Conservation (phyloP, 768 basidiomycete species). For the Collybia sordida region DNA sequence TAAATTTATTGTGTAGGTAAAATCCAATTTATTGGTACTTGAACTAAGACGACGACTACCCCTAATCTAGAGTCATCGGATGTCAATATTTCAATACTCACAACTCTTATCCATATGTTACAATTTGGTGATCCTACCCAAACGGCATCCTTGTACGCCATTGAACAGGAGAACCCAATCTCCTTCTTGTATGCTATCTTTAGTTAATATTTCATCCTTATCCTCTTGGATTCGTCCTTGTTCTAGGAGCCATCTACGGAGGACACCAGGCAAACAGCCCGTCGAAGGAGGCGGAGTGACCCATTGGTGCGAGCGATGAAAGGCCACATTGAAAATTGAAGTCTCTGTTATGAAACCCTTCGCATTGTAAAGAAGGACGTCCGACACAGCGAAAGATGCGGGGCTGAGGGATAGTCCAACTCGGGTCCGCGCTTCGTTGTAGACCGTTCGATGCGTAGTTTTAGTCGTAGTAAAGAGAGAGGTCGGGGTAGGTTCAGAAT, state of each 20-base stretch:
- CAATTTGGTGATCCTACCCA: constrained; percentile 44
- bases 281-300: constrained; percentile 58
- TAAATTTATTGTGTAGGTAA: background rate
- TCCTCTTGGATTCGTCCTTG: constrained; percentile 56
- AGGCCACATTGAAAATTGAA: constrained; percentile 71
- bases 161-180: constrained; percentile 74
- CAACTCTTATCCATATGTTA: background rate
- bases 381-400: constrained; percentile 32
- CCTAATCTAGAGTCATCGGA: no score
- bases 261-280: constrained; percentile 74
- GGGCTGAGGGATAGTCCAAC: constrained; percentile 39
- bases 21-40: background rate
- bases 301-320: constrained; percentile 59
- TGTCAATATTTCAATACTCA: background rate
- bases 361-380: constrained; percentile 66
- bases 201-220: constrained; percentile 37
- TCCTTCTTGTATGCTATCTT: constrained; percentile 43
- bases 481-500: constrained; percentile 50
- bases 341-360: constrained; percentile 57
- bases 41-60: no score
- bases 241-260: constrained; percentile 68
- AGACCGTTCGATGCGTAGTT: constrained; percentile 62
- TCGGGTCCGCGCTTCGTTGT: constrained; percentile 63
- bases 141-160: constrained; percentile 65
- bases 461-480: constrained; percentile 68